Percentiles rank a stretch among this genome's conserved stretches.
Conservation (phyloP, 176 grass and related monocot genomes). For the Musa beccarii region DNA sequence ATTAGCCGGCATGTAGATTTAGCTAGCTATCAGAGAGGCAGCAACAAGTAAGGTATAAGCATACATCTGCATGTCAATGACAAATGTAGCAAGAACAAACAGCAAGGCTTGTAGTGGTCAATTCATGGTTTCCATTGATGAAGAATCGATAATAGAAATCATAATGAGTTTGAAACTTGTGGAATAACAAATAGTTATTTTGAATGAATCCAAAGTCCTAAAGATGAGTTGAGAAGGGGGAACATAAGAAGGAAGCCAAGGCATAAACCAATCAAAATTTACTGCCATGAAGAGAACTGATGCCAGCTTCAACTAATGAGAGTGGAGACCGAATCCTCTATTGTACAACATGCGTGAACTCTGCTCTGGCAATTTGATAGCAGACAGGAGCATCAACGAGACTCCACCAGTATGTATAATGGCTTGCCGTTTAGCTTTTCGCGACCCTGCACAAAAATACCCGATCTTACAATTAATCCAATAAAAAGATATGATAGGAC, state of each 20-base stretch:
- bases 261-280: background rate
- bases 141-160: background rate
- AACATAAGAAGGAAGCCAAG: background rate
- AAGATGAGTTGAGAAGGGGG: background rate
- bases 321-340: background rate
- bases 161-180: background rate
- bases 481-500: too few relatives aligned
- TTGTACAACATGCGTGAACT: background rate
- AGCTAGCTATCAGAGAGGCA: too few relatives aligned
- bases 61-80: too few relatives aligned
- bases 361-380: background rate
- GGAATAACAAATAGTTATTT: conserved; percentile 1
- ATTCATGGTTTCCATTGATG: background rate
- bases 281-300: too few relatives aligned
- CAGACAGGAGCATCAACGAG: background rate
- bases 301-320: background rate
- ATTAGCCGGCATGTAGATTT: too few relatives aligned
- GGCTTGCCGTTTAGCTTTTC: background rate
- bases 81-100: too few relatives aligned
- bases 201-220: background rate
- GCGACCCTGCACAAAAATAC: background rate
- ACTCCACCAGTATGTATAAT: conserved; percentile 1
- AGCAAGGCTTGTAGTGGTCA: background rate
- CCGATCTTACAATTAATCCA: background rate
- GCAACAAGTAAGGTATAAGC: too few relatives aligned